Evolutionary conservation across 345 rosid species (phyloP).

Genomic region (Salix dunnii): DNA sequence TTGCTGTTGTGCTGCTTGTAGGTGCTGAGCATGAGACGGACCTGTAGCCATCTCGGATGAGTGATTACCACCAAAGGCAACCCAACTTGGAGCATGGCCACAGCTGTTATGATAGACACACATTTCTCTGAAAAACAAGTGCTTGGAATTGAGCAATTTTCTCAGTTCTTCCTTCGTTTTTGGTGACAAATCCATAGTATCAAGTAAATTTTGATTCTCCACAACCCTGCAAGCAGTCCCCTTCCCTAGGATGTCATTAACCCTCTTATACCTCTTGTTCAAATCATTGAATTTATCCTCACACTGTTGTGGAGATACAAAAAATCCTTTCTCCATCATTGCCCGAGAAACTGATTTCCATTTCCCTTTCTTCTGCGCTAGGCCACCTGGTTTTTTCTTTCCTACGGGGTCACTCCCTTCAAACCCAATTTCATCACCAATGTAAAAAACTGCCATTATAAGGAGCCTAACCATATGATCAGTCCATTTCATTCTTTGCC

Average conservation of each 20-base stretch:
- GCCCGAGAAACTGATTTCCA: conserved; percentile 96
- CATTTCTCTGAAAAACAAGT: conserved; percentile 91
- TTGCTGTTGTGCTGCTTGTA: conserved; percentile 25
- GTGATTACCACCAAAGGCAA: conserved; percentile 29
- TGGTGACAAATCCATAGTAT: conserved; percentile 63
- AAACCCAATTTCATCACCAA: conserved; percentile 78
- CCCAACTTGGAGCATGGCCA: conserved; percentile 43
- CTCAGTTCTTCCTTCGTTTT: conserved; percentile 82
- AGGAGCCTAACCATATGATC: conserved; percentile 80
- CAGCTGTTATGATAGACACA: conserved; percentile 94
- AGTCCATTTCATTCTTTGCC: conserved; percentile 99
- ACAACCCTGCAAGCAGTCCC: conserved; percentile 92
- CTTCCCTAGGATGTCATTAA: conserved; percentile 84
- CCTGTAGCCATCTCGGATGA: conserved; percentile 39
- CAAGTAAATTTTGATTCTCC: conserved; percentile 82
- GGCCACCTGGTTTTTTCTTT: conserved; percentile 52
- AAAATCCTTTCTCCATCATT: conserved; percentile 93
- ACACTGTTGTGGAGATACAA: conserved; percentile 97
- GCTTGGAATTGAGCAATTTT: conserved; percentile 84
- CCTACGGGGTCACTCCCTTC: conserved; percentile 49
- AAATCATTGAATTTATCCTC: conserved; percentile 95
- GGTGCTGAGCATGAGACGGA: conserved; percentile 34
- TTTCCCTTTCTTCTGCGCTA: conserved; percentile 93
- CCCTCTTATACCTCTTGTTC: conserved; percentile 97
- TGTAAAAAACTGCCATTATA: conserved; percentile 83